Percentiles rank a stretch among this genome's conserved stretches.
phyloP scores from a whole-genome alignment of 495 filamentous ascomycete genomes.

The Daldinia decipiens region DNA sequence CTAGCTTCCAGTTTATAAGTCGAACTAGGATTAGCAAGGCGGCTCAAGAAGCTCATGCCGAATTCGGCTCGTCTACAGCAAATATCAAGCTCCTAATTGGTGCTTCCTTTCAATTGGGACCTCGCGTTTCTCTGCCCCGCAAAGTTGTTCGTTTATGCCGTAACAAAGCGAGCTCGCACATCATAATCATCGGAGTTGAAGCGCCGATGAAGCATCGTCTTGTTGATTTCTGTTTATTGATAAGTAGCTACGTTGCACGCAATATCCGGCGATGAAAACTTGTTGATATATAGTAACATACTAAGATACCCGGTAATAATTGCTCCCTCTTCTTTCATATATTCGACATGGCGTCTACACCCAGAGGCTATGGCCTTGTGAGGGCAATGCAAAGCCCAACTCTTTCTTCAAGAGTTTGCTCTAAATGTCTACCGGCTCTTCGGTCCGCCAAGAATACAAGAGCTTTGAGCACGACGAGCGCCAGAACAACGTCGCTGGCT shows the following conservation, averaged over 20 bases:
- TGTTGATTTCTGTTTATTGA: constrained; percentile 20
- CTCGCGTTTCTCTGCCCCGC: constrained; percentile 28
- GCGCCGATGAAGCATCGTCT: constrained; percentile 37
- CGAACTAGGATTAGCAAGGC: constrained; percentile 4
- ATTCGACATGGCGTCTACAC: constrained; percentile 32
- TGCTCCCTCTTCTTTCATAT: neutral
- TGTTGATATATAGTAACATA: neutral
- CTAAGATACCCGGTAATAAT: neutral
- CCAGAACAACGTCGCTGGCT: constrained; percentile 62
- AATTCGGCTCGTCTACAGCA: constrained; percentile 39
- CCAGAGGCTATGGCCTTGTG: constrained; percentile 38
- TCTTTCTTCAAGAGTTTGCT: constrained; percentile 35
- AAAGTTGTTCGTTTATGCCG: constrained; percentile 32
- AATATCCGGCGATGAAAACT: neutral
- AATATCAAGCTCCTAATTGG: constrained; percentile 35
- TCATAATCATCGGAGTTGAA: constrained; percentile 38
- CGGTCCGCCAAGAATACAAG: constrained; percentile 32
- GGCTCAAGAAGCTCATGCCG: constrained; percentile 38
- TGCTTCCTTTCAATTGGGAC: constrained; percentile 29
- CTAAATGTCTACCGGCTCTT: constrained; percentile 33
- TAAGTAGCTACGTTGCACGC: constrained; percentile 18
- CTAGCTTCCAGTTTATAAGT: constrained; percentile 10
- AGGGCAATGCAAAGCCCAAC: constrained; percentile 35
- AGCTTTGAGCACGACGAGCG: constrained; percentile 31
- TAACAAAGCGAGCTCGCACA: constrained; percentile 41